phyloP scores from a whole-genome alignment of 2,329 filamentous ascomycete genomes.

The Fusarium phyllophilum region DNA sequence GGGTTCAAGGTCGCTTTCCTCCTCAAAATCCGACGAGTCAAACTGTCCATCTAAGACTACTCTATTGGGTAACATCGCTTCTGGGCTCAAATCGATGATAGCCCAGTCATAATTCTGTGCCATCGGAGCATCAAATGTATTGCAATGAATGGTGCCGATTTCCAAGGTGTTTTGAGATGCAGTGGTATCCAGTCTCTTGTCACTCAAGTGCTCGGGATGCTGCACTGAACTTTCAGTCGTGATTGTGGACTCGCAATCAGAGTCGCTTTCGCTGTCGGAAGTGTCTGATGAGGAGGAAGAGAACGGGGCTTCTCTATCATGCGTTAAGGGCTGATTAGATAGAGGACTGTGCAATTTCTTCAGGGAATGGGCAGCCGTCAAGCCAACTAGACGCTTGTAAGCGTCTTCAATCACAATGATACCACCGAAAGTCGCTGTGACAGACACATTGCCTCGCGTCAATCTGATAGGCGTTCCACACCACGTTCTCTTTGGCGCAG shows the following conservation, averaged over 20 bases:
- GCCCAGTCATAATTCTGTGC: not conserved
- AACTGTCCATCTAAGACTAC: not conserved
- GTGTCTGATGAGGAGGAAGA: not conserved
- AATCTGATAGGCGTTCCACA: not conserved
- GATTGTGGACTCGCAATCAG: not conserved
- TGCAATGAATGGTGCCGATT: not conserved
- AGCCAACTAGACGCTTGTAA: not conserved
- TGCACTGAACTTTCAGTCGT: not conserved
- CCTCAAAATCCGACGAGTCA: not conserved
- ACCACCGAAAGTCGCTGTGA: not conserved
- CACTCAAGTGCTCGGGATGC: not conserved
- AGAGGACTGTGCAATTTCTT: not conserved
- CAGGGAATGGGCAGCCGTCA: not conserved
- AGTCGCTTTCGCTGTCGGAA: not conserved
- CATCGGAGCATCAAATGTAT: not conserved
- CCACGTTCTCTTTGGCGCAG: rapidly evolving
- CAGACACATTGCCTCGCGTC: not conserved
- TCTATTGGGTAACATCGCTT: not conserved
- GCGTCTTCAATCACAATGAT: not conserved
- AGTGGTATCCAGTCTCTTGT: too few species aligned
- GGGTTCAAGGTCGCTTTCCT: rapidly evolving
- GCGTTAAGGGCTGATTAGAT: rapidly evolving
- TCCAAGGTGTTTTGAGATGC: too few species aligned
- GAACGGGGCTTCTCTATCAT: not conserved
- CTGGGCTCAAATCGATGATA: not conserved